Evolutionary conservation across 768 basidiomycete genomes (phyloP), one percentile per base, ranked within the genome.

Genomic region (Mycena alexandri): DNA sequence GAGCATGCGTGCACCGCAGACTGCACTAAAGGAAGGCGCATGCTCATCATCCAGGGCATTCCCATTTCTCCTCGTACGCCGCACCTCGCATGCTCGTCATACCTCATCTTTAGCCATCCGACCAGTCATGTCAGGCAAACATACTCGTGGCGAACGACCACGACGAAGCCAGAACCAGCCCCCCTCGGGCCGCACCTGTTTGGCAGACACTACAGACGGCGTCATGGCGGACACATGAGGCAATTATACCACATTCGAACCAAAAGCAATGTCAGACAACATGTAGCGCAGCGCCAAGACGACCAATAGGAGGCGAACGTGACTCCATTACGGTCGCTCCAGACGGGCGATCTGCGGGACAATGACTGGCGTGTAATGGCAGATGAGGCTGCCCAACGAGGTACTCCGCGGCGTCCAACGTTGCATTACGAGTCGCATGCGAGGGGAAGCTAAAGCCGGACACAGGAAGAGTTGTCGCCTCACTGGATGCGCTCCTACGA

Each of bases 391-490:
- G 24, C 24, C 48, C 22, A 50, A 50, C 48, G 24, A 50, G 48
- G 48, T 50, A 50, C 48, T 50, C 48, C 48, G 48, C 48, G 48
- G 48, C 48, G 24, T 29, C 22, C 48, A 50, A 6, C 48, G 24
- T 50, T 50, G 48, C 48, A 50, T 50, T 50, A 50, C 48, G 48
- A 50, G 48, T 50, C 48, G 48, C 48, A 50, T 50, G 48, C 48
- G 48, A 50, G 48, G 48, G 24, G 48, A 50, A 50, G 48, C 24
- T 25, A 50, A 50, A 50, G 48, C 48, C 24, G 48, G 48, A 50
- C 48, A 50, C 48, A 50, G 48, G 48, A 50, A 25, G 48, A 25
- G 13, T 29, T 29, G 48, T 29, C 24, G 48, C 48, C 48, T 50
- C 48, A 50, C 48, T 50, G 48, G 43, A 25, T 50, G 48, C 48